A percentile compares a stretch with the other conserved stretches of the same genome.
These are phyloP conservation scores for Yamadazyma mexicana DNA, from an alignment of 1,139 yeast genomes.

Conservation along the genomic window DNA sequence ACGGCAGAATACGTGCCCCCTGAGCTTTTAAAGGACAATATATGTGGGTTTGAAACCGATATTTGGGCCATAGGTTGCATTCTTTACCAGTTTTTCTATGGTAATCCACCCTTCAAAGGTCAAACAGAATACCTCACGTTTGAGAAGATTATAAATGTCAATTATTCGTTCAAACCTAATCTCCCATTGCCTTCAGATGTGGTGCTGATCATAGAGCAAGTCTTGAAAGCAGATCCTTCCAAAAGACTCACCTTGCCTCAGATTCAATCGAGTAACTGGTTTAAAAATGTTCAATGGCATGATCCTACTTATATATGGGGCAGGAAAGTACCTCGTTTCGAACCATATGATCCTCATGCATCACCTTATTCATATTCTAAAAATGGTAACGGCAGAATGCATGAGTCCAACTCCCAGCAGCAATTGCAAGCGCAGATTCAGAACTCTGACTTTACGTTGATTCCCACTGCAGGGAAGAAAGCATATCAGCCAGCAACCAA, in stretches of 20 bases:
- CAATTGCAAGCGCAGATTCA: conserved; percentile 45
- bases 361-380: conserved; percentile 34
- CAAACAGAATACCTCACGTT: conserved; percentile 92
- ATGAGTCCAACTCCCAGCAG: conserved; percentile 41
- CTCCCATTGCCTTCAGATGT: conserved; percentile 62
- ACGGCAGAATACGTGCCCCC: conserved; percentile 82
- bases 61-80: conserved; percentile 98
- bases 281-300: conserved; percentile 41
- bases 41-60: conserved; percentile 85
- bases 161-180: conserved; percentile 79
- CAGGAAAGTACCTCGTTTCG: conserved; percentile 48
- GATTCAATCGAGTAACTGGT: conserved; percentile 40
- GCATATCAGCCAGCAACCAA: conserved; percentile 36
- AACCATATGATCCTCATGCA: conserved; percentile 49
- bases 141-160: conserved; percentile 84
- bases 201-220: conserved; percentile 66
- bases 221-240: conserved; percentile 52
- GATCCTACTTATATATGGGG: conserved; percentile 45
- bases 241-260: conserved; percentile 35
- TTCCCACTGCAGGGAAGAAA: conserved; percentile 33
- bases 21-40: conserved; percentile 79
- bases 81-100: conserved; percentile 88
- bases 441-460: conserved; percentile 33
- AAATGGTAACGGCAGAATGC: conserved; percentile 39
- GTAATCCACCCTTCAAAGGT: conserved; percentile 95